Conservation (phyloP, 805 yeast species). For the Candida suzukii region DNA sequence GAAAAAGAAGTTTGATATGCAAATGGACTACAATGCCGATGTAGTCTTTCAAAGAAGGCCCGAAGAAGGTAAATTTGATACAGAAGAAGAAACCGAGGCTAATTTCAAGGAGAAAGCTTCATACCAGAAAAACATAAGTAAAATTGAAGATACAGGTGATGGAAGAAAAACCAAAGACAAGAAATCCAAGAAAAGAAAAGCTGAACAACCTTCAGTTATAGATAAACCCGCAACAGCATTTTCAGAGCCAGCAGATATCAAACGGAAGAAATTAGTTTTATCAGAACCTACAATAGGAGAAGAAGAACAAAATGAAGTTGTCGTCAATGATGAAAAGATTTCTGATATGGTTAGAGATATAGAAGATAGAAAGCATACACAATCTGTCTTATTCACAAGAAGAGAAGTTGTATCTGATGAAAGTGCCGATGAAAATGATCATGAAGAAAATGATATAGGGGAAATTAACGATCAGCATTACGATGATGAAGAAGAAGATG, state of each 20-base stretch:
- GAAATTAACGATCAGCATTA: too few species aligned
- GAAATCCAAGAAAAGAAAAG: slow-evolving; percentile 12
- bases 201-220: slow-evolving; percentile 9
- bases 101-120: slow-evolving; percentile 30
- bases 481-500: slow-evolving; percentile 1
- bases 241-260: slow-evolving; percentile 13
- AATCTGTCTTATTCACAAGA: slow-evolving; percentile 28
- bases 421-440: slow-evolving; percentile 11
- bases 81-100: slow-evolving; percentile 43
- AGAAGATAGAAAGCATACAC: slow-evolving; percentile 21
- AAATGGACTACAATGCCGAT: slow-evolving; percentile 78
- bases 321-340: slow-evolving; percentile 26
- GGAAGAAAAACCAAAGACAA: slow-evolving; percentile 25
- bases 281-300: slow-evolving; percentile 26
- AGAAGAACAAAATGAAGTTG: slow-evolving; percentile 4
- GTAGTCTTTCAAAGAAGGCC: slow-evolving; percentile 74
- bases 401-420: slow-evolving; percentile 8
- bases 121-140: slow-evolving; percentile 38
- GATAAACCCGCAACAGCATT: slow-evolving; percentile 13
- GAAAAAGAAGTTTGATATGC: slow-evolving; percentile 47
- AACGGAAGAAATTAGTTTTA: slow-evolving; percentile 30
- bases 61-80: slow-evolving; percentile 61
- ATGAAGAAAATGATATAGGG: slow-evolving; percentile 11
- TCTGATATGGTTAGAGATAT: slow-evolving; percentile 27
- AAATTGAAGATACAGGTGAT: slow-evolving; percentile 34